phyloP scores from a whole-genome alignment of 768 basidiomycete species.

The Pleurotus ostreatus region DNA sequence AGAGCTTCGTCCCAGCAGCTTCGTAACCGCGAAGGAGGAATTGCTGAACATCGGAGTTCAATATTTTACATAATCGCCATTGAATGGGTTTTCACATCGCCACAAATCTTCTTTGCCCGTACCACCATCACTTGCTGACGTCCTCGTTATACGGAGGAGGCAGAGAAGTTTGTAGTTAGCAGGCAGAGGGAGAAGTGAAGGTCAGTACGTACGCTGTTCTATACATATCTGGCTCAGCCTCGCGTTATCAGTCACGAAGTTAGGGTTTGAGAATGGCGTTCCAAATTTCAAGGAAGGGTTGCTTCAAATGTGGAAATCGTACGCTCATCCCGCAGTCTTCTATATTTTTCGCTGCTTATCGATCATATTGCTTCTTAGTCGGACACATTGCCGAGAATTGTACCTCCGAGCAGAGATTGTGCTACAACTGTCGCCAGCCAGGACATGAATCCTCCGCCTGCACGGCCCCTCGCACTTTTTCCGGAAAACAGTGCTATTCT shows the following conservation, averaged over 20 bases:
- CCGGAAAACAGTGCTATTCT: constrained; percentile 89
- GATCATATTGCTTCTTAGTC: constrained; percentile 40
- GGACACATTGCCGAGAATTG: constrained; percentile 94
- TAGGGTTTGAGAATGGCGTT: constrained; percentile 64
- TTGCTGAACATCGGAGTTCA: constrained; percentile 4
- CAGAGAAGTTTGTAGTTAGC: constrained; percentile 62
- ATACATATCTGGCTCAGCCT: background rate
- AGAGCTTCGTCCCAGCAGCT: background rate
- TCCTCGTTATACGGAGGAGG: constrained; percentile 59
- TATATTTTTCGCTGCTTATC: constrained; percentile 8
- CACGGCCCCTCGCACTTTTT: constrained; percentile 75
- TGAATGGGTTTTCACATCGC: background rate
- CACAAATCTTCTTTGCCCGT: constrained; percentile 4
- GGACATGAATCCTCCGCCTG: constrained; percentile 91
- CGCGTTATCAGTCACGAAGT: constrained; percentile 27
- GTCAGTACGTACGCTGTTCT: constrained; percentile 27
- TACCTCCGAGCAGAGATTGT: constrained; percentile 82
- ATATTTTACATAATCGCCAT: background rate
- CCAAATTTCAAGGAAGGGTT: constrained; percentile 83
- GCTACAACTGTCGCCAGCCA: constrained; percentile 94
- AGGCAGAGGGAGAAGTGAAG: constrained; percentile 73
- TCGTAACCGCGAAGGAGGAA: background rate
- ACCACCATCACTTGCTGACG: constrained; percentile 24
- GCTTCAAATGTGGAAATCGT: constrained; percentile 94
- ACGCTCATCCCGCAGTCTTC: constrained; percentile 28